Conservation (phyloP, 2,329 filamentous ascomycete species). For the Penicillium decumbens region DNA sequence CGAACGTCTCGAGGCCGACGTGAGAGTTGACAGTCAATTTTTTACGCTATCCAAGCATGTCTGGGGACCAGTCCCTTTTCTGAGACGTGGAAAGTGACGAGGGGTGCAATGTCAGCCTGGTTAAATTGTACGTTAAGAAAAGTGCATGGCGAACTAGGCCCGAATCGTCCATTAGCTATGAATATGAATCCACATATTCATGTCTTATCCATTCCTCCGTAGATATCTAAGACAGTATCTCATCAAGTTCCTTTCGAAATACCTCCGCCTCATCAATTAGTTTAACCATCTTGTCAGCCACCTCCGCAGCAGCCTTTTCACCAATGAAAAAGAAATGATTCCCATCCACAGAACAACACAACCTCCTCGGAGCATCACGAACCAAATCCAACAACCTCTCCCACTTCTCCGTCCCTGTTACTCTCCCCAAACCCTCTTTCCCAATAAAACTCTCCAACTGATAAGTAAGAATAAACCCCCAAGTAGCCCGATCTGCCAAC, state of each 20-base stretch:
- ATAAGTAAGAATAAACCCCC: slow-evolving; percentile 19
- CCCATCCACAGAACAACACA: background rate
- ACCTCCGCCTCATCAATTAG: background rate
- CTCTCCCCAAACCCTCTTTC: background rate
- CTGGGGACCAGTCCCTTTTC: background rate
- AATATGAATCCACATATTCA: slow-evolving; percentile 3
- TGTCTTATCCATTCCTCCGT: background rate
- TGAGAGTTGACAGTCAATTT: slow-evolving; percentile 9
- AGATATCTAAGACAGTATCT: background rate
- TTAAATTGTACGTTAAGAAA: slow-evolving; percentile 9
- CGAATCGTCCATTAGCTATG: slow-evolving; percentile 8
- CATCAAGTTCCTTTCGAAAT: background rate
- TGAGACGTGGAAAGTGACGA: too few relatives aligned
- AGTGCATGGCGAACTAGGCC: slow-evolving; percentile 7
- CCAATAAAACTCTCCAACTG: background rate
- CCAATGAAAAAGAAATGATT: background rate
- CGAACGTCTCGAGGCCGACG: slow-evolving; percentile 25
- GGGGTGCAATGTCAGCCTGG: background rate
- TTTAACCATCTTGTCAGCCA: background rate
- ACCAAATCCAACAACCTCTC: background rate
- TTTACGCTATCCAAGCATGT: background rate
- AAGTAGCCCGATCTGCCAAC: slow-evolving; percentile 9
- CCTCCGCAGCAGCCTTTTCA: background rate
- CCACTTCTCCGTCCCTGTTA: background rate
- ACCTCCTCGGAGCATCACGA: background rate